A percentile compares a stretch with the other conserved stretches of the same genome.
These are phyloP conservation scores for Septoria linicola DNA, from an alignment of 2,329 filamentous ascomycete genomes.

Conservation along the genomic window DNA sequence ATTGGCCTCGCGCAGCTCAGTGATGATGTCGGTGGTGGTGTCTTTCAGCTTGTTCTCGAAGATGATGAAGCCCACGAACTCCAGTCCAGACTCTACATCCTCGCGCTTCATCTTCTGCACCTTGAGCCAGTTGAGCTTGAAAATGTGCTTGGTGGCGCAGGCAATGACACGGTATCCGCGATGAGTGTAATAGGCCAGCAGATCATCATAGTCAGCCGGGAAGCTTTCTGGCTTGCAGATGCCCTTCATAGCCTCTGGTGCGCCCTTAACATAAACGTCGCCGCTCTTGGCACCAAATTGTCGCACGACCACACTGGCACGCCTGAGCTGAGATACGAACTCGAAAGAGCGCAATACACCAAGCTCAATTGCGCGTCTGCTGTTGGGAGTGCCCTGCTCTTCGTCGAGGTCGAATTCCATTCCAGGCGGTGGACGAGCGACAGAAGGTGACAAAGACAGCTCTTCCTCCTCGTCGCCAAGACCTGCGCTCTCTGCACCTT, in stretches of 20 bases:
- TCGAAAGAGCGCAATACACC: constrained; percentile 91
- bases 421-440: constrained; percentile 73
- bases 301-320: constrained; percentile 88
- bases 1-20: constrained; percentile 76
- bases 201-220: constrained; percentile 83
- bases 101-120: constrained; percentile 88
- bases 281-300: constrained; percentile 82
- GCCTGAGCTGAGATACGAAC: constrained; percentile 86
- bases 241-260: constrained; percentile 92
- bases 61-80: constrained; percentile 94
- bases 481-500: constrained; percentile 67
- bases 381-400: constrained; percentile 43
- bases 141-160: constrained; percentile 84
- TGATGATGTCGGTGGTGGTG: constrained; percentile 74
- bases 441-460: constrained; percentile 75
- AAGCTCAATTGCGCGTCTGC: constrained; percentile 67
- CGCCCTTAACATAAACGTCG: constrained; percentile 91
- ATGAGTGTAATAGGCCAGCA: constrained; percentile 88
- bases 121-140: constrained; percentile 88
- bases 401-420: constrained; percentile 59
- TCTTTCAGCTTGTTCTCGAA: constrained; percentile 99
- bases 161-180: constrained; percentile 95
- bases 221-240: constrained; percentile 85
- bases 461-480: constrained; percentile 72
- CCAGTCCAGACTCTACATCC: constrained; percentile 78